Evolutionary conservation across 73 alveolate species (phyloP), one percentile per base, ranked within the genome.

Genomic region (Paramecium sonneborni): DNA sequence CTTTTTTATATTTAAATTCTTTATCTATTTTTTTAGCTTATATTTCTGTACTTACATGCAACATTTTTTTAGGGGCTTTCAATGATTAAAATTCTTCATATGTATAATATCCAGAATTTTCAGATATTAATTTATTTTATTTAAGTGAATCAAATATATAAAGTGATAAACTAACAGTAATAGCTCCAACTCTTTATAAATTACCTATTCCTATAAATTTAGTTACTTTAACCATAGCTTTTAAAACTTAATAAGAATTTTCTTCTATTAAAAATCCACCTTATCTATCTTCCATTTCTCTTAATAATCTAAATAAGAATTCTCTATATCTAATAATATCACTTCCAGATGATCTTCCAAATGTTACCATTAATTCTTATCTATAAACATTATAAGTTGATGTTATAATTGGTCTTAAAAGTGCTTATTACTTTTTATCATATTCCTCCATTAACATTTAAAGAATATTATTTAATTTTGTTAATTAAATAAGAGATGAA

Each of bases 201-300:
- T 88, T 88, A 46, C 94, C 94, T 69, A 26, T 32, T 6, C 94
- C 94, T 32, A 67, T 88, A 52, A 69, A 88, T 88, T 88, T 88
- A 2, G 94, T 88, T 15, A 88, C 62, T 26, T 62, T 67, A 15
- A 57, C 88, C 43, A 88, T 44, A 0, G 94, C 74, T 21, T 68
- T 43, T 30, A 88, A 68, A 6, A 88, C 94, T 37, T 35, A 67
- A 8, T 32, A 69, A 2, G 85, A 56, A 38, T 43, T 70, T 14
- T 88, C 87, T 9, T 57, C 37, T 46, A 68, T 69, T 2, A 69
- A 12, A 24, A 88, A 69, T 48, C 87, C 94, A 10, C 94, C 94
- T 6, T 88, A 62, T 34, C 56, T 82, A 88, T 88, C 90, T 72
- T 88, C 94, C 74, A 88, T 88, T 70, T 88, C 94, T 57, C 87